A percentile compares a stretch with the other conserved stretches of the same genome.
Conservation (phyloP, 768 basidiomycete species). For the Cyclocybe cylindracea region DNA sequence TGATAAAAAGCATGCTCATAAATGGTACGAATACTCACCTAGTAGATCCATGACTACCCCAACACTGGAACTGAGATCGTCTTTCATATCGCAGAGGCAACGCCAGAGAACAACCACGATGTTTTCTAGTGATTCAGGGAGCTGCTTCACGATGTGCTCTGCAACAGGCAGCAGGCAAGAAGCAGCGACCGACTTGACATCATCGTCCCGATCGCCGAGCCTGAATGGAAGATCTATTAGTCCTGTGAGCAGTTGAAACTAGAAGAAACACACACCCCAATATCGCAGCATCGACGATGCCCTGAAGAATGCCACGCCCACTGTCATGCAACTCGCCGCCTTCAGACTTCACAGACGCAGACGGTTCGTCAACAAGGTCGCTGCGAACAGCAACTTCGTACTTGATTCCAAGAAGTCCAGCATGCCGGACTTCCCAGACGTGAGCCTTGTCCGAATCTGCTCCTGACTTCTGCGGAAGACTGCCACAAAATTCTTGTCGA, state of each 20-base stretch:
- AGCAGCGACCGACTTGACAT: slow-evolving; percentile 94
- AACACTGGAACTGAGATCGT: slow-evolving; percentile 95
- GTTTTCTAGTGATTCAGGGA: slow-evolving; percentile 69
- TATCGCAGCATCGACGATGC: slow-evolving; percentile 88
- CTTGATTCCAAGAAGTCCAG: slow-evolving; percentile 95
- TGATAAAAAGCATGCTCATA: slow-evolving; percentile 2
- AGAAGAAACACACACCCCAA: slow-evolving; percentile 71
- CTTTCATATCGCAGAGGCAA: slow-evolving; percentile 90
- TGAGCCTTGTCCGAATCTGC: slow-evolving; percentile 51
- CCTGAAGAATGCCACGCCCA: slow-evolving; percentile 64
- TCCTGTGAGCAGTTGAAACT: not conserved
- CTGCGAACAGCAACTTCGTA: slow-evolving; percentile 95
- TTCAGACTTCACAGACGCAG: slow-evolving; percentile 31
- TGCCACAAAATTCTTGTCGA: slow-evolving; percentile 73
- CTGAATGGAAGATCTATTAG: slow-evolving; percentile 37
- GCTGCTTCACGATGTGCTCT: slow-evolving; percentile 69
- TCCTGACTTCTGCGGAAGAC: slow-evolving; percentile 29
- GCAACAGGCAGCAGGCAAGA: slow-evolving; percentile 90
- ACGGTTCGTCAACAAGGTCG: slow-evolving; percentile 66
- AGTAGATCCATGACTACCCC: slow-evolving; percentile 97
- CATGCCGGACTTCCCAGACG: slow-evolving; percentile 97
- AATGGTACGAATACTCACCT: slow-evolving; percentile 45
- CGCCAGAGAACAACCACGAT: slow-evolving; percentile 88
- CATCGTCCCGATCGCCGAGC: slow-evolving; percentile 89
- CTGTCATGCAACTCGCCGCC: slow-evolving; percentile 35